Percentiles rank a stretch among this genome's conserved stretches.
Evolutionary conservation across 2,329 filamentous ascomycete genomes (phyloP).

Genomic region (Dactylonectria macrodidyma): DNA sequence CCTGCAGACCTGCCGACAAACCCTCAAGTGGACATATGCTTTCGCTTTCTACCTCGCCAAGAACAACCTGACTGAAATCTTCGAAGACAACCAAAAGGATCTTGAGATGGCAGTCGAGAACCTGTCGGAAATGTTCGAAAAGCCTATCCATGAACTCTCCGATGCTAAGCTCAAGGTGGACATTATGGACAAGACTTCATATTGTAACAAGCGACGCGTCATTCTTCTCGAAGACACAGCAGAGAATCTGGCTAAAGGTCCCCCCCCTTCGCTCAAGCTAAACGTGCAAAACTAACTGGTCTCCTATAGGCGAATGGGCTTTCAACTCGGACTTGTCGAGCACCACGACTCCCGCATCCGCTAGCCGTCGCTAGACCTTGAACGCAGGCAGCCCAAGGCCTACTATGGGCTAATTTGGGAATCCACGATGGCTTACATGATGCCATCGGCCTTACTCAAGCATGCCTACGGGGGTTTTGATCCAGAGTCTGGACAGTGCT

Average conservation of each 20-base stretch:
- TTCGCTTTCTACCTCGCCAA: slow-evolving; percentile 98
- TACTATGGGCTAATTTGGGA: neutral
- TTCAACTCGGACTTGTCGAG: slow-evolving; percentile 56
- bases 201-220: slow-evolving; percentile 92
- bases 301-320: slow-evolving; percentile 60
- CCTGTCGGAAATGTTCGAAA: slow-evolving; percentile 99
- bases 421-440: neutral
- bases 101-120: slow-evolving; percentile 97
- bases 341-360: slow-evolving; percentile 40
- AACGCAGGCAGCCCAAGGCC: neutral
- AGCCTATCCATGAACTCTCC: slow-evolving; percentile 88
- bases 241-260: slow-evolving; percentile 90
- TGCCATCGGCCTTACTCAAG: neutral
- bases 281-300: slow-evolving; percentile 43
- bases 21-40: slow-evolving; percentile 98
- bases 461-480: slow-evolving; percentile 17
- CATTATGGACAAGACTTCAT: slow-evolving; percentile 98
- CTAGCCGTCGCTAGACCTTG: slow-evolving; percentile 39
- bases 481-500: slow-evolving; percentile 14
- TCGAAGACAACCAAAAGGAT: slow-evolving; percentile 99
- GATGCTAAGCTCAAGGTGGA: slow-evolving; percentile 94
- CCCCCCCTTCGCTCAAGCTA: slow-evolving; percentile 43
- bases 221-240: slow-evolving; percentile 95
- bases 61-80: slow-evolving; percentile 97
- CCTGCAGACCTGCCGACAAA: slow-evolving; percentile 96